These are phyloP conservation scores for Lactifluus piperatus DNA, from an alignment of 768 basidiomycete genomes.

Conservation along the genomic window DNA sequence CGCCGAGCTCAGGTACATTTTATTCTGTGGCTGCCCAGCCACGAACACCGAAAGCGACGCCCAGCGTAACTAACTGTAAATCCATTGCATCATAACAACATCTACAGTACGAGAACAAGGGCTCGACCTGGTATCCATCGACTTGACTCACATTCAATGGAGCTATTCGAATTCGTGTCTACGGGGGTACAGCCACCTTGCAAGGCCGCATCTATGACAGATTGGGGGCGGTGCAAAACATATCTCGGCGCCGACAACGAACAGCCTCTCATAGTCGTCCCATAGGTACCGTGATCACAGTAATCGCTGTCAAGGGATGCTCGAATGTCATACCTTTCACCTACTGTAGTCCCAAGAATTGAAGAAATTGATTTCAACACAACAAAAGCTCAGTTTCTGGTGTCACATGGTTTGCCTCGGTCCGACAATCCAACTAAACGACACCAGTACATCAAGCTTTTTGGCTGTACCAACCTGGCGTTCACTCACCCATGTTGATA, in stretches of 20 bases:
- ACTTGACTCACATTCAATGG: neutral
- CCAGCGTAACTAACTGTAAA: neutral
- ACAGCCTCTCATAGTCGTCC: conserved; percentile 11
- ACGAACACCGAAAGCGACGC: neutral
- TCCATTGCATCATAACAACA: neutral
- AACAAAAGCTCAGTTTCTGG: neutral
- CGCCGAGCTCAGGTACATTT: neutral
- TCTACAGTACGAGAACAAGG: neutral
- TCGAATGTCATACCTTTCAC: neutral
- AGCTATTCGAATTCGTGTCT: neutral
- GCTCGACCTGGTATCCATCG: neutral
- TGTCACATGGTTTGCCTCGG: neutral
- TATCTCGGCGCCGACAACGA: neutral
- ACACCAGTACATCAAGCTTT: neutral
- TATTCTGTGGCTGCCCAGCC: neutral
- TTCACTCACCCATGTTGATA: neutral
- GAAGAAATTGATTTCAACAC: too few relatives aligned
- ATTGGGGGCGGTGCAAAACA: conserved; percentile 5
- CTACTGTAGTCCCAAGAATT: neutral
- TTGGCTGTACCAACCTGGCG: neutral
- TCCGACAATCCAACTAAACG: too few relatives aligned
- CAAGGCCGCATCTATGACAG: neutral
- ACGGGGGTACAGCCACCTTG: neutral
- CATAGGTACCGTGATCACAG: neutral
- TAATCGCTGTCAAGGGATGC: neutral